These are phyloP conservation scores for Lyophyllum atratum DNA, from an alignment of 768 basidiomycete species.

Conservation along the genomic window DNA sequence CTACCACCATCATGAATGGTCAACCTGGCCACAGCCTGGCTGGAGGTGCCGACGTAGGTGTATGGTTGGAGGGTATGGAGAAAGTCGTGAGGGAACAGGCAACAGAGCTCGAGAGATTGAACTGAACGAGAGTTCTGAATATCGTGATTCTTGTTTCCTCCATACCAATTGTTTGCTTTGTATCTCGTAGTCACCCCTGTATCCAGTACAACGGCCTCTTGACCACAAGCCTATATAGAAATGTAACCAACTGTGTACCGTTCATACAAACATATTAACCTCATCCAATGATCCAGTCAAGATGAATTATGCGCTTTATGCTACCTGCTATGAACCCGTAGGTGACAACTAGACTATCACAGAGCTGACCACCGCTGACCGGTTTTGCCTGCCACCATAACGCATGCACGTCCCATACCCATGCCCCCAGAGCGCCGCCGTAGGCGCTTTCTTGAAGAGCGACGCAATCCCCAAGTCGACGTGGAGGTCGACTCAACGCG, in stretches of 20 bases:
- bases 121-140: slow-evolving; percentile 17
- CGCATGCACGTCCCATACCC: neutral
- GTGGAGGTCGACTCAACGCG: too few relatives aligned
- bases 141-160: neutral
- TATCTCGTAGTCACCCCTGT: neutral
- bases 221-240: neutral
- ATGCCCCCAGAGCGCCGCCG: neutral
- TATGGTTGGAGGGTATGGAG: slow-evolving; percentile 88
- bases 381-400: neutral
- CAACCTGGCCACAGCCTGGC: neutral
- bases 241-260: neutral
- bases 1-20: slow-evolving; percentile 10
- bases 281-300: neutral
- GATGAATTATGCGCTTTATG: neutral
- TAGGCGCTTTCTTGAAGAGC: neutral
- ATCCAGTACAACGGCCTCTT: neutral
- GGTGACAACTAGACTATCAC: neutral
- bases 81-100: slow-evolving; percentile 65
- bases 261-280: neutral
- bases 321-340: neutral
- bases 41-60: slow-evolving; percentile 48
- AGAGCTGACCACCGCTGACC: neutral
- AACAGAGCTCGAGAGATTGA: slow-evolving; percentile 51
- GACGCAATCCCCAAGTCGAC: neutral
- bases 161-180: neutral